Evolutionary conservation across 2,329 filamentous ascomycete genomes (phyloP).

Genomic region (Leptographium procerum): DNA sequence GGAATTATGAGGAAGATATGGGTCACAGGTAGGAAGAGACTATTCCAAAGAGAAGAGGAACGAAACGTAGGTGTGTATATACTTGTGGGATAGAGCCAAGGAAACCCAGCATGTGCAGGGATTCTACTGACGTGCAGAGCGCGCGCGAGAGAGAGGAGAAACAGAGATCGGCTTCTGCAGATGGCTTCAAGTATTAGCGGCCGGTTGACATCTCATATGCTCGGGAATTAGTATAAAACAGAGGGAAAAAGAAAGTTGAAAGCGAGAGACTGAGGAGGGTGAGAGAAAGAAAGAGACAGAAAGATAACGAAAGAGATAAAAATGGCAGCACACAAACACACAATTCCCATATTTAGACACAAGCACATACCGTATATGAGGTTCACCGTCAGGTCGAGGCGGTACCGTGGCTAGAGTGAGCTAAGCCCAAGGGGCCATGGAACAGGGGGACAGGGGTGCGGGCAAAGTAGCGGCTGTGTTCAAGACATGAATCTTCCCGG

Average conservation of each 20-base stretch:
- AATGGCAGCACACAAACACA: not conserved
- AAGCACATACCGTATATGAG: not conserved
- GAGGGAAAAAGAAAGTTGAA: not conserved
- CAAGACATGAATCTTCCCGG: constrained; percentile 15
- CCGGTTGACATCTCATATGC: not conserved
- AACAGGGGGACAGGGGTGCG: constrained; percentile 5
- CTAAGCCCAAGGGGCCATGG: constrained; percentile 4
- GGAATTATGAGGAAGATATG: not conserved
- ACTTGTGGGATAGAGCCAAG: not conserved
- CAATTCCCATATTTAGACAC: not conserved
- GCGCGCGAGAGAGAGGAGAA: not conserved
- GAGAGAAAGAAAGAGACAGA: not conserved
- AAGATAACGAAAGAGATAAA: constrained; percentile 3
- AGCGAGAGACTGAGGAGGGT: not conserved
- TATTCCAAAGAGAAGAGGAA: not conserved
- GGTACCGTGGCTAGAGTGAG: constrained; percentile 4
- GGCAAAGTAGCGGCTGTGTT: constrained; percentile 14
- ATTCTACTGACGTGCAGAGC: not conserved
- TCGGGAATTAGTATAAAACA: not conserved
- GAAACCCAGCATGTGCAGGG: not conserved
- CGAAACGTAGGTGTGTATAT: not conserved
- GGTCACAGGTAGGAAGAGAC: not conserved
- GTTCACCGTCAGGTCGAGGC: constrained; percentile 8
- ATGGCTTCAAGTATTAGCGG: not conserved
- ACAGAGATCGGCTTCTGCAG: not conserved